Base-by-base conservation (phyloP, 2,329 filamentous ascomycete species). In the Pseudopithomyces maydicus region DNA sequence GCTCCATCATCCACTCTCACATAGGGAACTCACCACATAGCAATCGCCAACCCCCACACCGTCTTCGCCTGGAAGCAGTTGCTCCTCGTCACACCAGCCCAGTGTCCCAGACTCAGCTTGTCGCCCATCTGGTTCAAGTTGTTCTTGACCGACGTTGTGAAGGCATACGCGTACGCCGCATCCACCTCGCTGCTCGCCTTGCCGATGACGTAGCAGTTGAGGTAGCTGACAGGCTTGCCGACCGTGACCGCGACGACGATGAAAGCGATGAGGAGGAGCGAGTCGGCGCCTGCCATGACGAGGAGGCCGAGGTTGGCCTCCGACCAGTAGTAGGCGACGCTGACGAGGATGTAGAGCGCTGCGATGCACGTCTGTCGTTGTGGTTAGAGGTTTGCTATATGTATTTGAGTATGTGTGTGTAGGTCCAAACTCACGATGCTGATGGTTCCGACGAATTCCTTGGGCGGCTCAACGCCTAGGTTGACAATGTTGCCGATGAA, bases 21-120 rank as follows among this genome's bases (percentile, higher is more conserved):
- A 14, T 14, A 12, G 3, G 6, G 32, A 46, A 80, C 82, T 71
- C 71, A 86, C 84, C 84, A 92, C 48, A 96, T 83, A 4, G 88
- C 88, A 75, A 97, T 93, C 74, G 87, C 85, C 58, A 97, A 77
- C 1, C 92, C 92, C 93, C 92, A 97, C 63, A 95, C 85, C 15
- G 90, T 86, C 82, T 96, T 96, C 74, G 92, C 87, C 80, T 95
- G 88, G 69, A 88, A 87, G 79, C 93, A 97, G 54, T 90, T 90
- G 17, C 84, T 70, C 71, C 81, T 84, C 12, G 81, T 86, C 8
- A 83, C 81, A n/a, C 84, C 84, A 43, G 85, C 84, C 84, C 84
- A 88, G 55, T 79, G 75, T 14, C 70, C 68, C 57, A 86, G 79
- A 19, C 80, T 77, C 54, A 87, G 70, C 39, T 73, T 80, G 6